Conservation (phyloP, 768 basidiomycete genomes). For the Russula sp. region DNA sequence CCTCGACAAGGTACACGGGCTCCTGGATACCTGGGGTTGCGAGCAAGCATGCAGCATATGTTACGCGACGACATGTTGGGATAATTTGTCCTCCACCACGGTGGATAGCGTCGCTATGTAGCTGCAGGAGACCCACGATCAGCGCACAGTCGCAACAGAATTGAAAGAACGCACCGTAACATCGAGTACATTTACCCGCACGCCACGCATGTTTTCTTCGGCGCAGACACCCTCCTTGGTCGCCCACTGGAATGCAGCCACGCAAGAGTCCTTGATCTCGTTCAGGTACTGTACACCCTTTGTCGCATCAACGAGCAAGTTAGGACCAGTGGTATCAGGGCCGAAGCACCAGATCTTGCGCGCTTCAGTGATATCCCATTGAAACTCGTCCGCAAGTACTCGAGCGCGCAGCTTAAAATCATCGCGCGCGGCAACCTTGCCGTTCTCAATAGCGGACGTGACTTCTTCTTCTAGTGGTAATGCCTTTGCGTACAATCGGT, state of each 20-base stretch:
- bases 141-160: neutral
- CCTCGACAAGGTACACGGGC: slow-evolving; percentile 95
- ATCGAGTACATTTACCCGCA: slow-evolving; percentile 93
- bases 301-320: slow-evolving; percentile 94
- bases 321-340: slow-evolving; percentile 95
- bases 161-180: slow-evolving; percentile 62
- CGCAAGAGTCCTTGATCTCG: slow-evolving; percentile 99
- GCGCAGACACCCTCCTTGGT: slow-evolving; percentile 95
- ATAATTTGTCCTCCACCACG: slow-evolving; percentile 99
- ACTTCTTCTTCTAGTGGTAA: slow-evolving; percentile 91
- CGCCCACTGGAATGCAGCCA: slow-evolving; percentile 99
- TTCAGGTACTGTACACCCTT: slow-evolving; percentile 99
- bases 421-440: slow-evolving; percentile 82
- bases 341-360: slow-evolving; percentile 99
- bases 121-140: slow-evolving; percentile 35
- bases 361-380: slow-evolving; percentile 99
- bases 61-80: slow-evolving; percentile 92
- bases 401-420: slow-evolving; percentile 97
- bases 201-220: slow-evolving; percentile 98
- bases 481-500: slow-evolving; percentile 93
- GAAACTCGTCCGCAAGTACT: slow-evolving; percentile 89
- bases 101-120: slow-evolving; percentile 98
- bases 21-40: slow-evolving; percentile 91
- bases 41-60: slow-evolving; percentile 92
- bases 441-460: slow-evolving; percentile 83